phyloP scores from a whole-genome alignment of 805 yeast genomes.

The Tetrapisispora pingtungensis region DNA sequence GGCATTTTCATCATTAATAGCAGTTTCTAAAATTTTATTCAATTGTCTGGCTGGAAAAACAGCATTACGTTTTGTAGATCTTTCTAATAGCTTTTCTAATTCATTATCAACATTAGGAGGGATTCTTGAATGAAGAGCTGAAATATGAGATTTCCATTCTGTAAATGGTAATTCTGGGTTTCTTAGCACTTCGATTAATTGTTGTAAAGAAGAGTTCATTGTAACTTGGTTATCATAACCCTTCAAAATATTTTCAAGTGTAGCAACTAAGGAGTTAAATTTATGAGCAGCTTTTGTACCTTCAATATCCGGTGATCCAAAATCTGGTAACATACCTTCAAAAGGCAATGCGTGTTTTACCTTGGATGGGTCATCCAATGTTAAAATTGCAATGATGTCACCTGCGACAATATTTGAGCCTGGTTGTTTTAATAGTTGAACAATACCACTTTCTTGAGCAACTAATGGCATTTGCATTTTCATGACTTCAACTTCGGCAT shows the following conservation, averaged over 20 bases:
- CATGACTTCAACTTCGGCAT: constrained; percentile 98
- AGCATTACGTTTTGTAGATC: constrained; percentile 53
- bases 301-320: constrained; percentile 71
- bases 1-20: constrained; percentile 37
- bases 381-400: constrained; percentile 88
- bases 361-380: constrained; percentile 92
- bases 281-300: constrained; percentile 81
- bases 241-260: constrained; percentile 66
- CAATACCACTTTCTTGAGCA: constrained; percentile 87
- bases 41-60: constrained; percentile 92
- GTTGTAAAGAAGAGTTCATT: constrained; percentile 72
- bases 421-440: constrained; percentile 91
- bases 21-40: constrained; percentile 57
- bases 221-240: constrained; percentile 96
- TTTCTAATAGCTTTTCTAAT: constrained; percentile 54
- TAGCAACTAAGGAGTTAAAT: constrained; percentile 46
- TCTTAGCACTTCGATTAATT: constrained; percentile 60
- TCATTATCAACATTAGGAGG: constrained; percentile 67
- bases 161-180: constrained; percentile 82
- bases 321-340: constrained; percentile 85
- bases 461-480: constrained; percentile 98
- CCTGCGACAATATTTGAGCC: constrained; percentile 97
- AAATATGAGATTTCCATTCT: constrained; percentile 77
- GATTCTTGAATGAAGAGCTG: constrained; percentile 87
- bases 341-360: constrained; percentile 94